phyloP scores from a whole-genome alignment of 345 rosid species.

The Acer campestre region DNA sequence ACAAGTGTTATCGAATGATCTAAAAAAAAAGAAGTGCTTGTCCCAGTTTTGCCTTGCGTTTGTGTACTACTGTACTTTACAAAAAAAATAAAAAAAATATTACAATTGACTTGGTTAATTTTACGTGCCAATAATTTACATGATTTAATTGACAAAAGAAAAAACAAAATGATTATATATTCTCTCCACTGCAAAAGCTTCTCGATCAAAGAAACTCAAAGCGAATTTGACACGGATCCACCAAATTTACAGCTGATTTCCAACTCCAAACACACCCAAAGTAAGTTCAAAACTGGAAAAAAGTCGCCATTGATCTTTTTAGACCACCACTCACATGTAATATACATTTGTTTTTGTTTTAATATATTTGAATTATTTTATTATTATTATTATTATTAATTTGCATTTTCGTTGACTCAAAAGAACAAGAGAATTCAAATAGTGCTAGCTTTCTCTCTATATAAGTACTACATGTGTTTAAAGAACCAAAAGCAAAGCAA shows the following conservation, averaged over 20 bases:
- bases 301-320: too few species aligned
- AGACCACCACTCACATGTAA: too few species aligned
- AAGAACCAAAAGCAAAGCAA: background rate
- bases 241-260: background rate
- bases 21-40: too few species aligned
- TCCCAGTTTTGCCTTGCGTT: too few species aligned
- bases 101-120: too few species aligned
- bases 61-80: too few species aligned
- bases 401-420: background rate
- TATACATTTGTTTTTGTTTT: too few species aligned
- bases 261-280: background rate
- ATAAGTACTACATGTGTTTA: background rate
- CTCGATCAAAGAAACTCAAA: background rate
- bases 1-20: too few species aligned
- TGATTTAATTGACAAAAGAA: background rate
- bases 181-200: background rate
- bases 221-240: background rate
- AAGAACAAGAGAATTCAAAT: background rate
- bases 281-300: too few species aligned
- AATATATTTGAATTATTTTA: background rate
- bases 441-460: background rate
- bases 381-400: background rate
- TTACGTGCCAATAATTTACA: too few species aligned
- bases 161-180: background rate
- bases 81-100: too few species aligned